A percentile compares a stretch with the other conserved stretches of the same genome.
phyloP scores from a whole-genome alignment of 805 yeast genomes.

The Schwanniomyces polymorphus region DNA sequence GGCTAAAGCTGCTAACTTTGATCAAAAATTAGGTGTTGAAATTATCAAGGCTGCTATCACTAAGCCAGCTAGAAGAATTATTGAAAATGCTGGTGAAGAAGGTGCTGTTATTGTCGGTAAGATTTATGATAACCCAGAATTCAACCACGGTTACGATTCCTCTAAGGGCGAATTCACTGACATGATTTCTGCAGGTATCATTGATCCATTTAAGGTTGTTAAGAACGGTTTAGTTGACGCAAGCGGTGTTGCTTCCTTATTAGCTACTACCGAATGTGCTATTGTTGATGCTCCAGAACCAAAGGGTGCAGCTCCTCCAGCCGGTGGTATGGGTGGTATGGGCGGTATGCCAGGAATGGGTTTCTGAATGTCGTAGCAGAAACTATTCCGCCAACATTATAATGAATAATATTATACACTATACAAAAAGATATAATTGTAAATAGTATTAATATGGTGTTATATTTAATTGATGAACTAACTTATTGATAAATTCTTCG shows the following conservation, averaged over 20 bases:
- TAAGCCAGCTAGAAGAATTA: constrained; percentile 93
- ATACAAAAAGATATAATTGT: constrained; percentile 1
- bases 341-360: constrained; percentile 39
- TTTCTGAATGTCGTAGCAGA: constrained; percentile 14
- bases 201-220: constrained; percentile 98
- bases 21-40: constrained; percentile 93
- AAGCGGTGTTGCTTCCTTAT: constrained; percentile 93
- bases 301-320: constrained; percentile 52
- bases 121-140: constrained; percentile 65
- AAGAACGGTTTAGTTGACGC: constrained; percentile 96
- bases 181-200: constrained; percentile 95
- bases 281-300: constrained; percentile 94
- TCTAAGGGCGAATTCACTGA: constrained; percentile 92
- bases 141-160: constrained; percentile 89
- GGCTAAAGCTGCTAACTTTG: constrained; percentile 75
- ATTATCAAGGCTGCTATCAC: constrained; percentile 90
- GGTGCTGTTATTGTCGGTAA: constrained; percentile 96
- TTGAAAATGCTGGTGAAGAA: constrained; percentile 97
- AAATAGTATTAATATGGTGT: constrained; percentile 1
- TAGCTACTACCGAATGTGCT: constrained; percentile 98
- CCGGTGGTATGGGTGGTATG: constrained; percentile 41
- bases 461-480: background rate
- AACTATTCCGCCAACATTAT: background rate
- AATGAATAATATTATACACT: background rate
- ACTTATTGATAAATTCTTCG: background rate